Evolutionary conservation across 495 filamentous ascomycete species (phyloP).

Genomic region (Penicillium maclennaniae): DNA sequence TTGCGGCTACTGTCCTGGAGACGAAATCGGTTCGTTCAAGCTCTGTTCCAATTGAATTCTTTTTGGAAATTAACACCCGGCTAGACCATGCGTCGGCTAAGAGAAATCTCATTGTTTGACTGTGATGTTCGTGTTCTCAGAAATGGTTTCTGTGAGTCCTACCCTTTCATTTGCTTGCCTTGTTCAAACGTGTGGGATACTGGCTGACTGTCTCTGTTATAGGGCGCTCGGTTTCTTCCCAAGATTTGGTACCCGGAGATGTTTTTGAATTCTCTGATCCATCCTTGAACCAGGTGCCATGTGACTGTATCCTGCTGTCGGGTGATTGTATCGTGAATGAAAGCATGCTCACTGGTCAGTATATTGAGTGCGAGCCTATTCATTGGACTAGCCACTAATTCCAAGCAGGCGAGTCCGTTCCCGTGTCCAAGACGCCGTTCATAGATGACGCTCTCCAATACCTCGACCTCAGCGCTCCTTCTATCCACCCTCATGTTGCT

Average conservation of each 20-base stretch:
- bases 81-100: conserved; percentile 83
- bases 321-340: conserved; percentile 99
- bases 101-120: conserved; percentile 90
- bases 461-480: conserved; percentile 71
- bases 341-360: conserved; percentile 90
- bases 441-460: conserved; percentile 73
- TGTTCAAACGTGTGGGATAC: neutral
- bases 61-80: conserved; percentile 20
- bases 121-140: conserved; percentile 91
- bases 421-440: conserved; percentile 85
- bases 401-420: conserved; percentile 80
- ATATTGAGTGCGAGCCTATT: neutral
- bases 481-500: conserved; percentile 73
- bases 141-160: conserved; percentile 82
- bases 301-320: conserved; percentile 85
- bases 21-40: conserved; percentile 66
- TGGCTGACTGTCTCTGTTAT: conserved; percentile 6
- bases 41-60: neutral
- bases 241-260: conserved; percentile 91
- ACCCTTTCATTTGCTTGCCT: neutral
- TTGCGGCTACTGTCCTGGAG: conserved; percentile 82
- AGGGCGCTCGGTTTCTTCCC: conserved; percentile 84
- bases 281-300: conserved; percentile 86
- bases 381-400: conserved; percentile 15
- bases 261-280: conserved; percentile 97